Percentiles rank a stretch among this genome's conserved stretches.
phyloP scores from a whole-genome alignment of 1,284 basidiomycete genomes.

The Porogramme epimiltina region DNA sequence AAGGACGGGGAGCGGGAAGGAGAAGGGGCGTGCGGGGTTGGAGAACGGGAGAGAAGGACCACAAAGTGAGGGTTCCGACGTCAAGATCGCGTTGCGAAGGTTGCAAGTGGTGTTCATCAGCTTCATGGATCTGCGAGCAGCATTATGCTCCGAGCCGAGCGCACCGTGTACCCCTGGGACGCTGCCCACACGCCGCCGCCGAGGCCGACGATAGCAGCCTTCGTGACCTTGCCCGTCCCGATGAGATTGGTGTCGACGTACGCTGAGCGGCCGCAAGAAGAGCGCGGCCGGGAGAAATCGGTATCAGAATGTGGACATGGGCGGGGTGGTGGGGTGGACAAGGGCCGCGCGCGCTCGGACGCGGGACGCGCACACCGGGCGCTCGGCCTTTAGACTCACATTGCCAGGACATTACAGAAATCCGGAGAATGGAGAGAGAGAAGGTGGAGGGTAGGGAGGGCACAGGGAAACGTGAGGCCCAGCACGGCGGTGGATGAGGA shows the following conservation, averaged over 20 bases:
- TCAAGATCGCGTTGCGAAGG: too few relatives aligned
- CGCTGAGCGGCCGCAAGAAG: constrained; percentile 42
- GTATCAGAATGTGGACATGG: too few relatives aligned
- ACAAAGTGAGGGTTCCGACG: too few relatives aligned
- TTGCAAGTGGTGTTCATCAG: too few relatives aligned
- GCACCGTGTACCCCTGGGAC: constrained; percentile 74
- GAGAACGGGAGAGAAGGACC: background rate
- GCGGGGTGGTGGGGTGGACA: too few relatives aligned
- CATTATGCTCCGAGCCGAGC: too few relatives aligned
- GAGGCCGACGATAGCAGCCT: constrained; percentile 86
- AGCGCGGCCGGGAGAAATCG: too few relatives aligned
- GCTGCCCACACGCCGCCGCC: constrained; percentile 89
- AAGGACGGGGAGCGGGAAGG: background rate
- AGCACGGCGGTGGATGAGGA: constrained; percentile 3
- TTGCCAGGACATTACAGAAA: constrained; percentile 40
- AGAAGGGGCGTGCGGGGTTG: too few relatives aligned
- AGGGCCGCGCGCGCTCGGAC: too few relatives aligned
- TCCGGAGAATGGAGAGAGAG: constrained; percentile 1
- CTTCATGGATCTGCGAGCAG: too few relatives aligned
- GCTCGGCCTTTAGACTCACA: constrained; percentile 29
- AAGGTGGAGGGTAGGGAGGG: background rate
- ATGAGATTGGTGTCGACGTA: constrained; percentile 91
- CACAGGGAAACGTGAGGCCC: background rate
- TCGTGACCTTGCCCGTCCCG: constrained; percentile 72
- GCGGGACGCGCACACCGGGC: background rate